Evolutionary conservation across 352 stramenopile genomes (phyloP).

Genomic region (Thalassiosira delicatula): DNA sequence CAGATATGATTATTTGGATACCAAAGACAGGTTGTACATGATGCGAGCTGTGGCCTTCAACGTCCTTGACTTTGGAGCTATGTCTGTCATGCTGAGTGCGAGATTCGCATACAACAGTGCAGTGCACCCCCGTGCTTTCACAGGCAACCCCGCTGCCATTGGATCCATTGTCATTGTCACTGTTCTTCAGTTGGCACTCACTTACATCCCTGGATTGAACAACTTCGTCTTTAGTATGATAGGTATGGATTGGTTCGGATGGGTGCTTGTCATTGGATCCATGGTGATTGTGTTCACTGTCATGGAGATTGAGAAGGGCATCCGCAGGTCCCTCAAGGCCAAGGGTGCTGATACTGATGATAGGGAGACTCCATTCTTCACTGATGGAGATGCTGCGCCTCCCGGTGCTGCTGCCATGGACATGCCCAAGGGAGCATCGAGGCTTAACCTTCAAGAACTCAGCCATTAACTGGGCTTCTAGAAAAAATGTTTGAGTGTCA

Average conservation of each 20-base stretch:
- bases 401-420: conserved; percentile 30
- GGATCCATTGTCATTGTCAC: conserved; percentile 64
- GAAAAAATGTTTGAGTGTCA: no score
- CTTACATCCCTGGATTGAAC: conserved; percentile 81
- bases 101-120: conserved; percentile 73
- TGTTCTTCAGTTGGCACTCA: conserved; percentile 70
- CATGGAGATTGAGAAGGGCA: conserved; percentile 78
- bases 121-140: conserved; percentile 69
- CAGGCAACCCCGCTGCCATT: conserved; percentile 60
- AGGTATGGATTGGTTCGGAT: conserved; percentile 73
- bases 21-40: conserved; percentile 22
- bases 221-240: conserved; percentile 74
- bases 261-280: conserved; percentile 59
- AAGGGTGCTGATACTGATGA: conserved; percentile 73
- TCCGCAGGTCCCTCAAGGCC: conserved; percentile 60
- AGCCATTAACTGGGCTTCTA: no score
- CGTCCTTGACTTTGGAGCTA: conserved; percentile 78
- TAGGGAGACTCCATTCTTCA: conserved; percentile 17
- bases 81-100: conserved; percentile 73
- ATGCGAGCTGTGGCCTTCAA: conserved; percentile 74
- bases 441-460: conserved; percentile 50
- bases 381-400: background rate
- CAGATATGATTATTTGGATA: conserved; percentile 17
- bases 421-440: conserved; percentile 55
- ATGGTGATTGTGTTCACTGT: conserved; percentile 75